Base-by-base conservation (phyloP, 768 basidiomycete genomes). In the Tubosaeta brunneosetosa region DNA sequence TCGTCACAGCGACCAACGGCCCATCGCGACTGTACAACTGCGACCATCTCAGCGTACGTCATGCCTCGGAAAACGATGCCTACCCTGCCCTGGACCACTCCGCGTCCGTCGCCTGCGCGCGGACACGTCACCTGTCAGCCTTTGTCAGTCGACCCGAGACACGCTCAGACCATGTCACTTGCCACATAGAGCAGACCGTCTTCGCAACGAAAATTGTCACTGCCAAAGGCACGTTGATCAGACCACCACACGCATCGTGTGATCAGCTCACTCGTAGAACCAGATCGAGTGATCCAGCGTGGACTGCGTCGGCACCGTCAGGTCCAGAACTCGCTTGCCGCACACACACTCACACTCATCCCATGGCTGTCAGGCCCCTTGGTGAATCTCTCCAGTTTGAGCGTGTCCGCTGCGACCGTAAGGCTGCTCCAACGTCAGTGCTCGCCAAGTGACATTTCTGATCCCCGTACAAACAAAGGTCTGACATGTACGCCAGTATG, bases 121-220 rank as follows among this genome's bases (percentile, higher is more conserved):
- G 86, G 85, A 49, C 82, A 84, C 44, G 75, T 71, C 62, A 90
- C 81, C 86, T 88, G 45, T 32, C 29, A 17, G 12, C 37, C 14
- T 32, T 33, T 13, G 44, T 54, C 32, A 41, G 55, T n/a, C 50
- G 17, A 41, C 47, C 25, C 11, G n/a, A 38, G 27, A 13, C 19
- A 32, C 9, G 6, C 19, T 13, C 8, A 3, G 16, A 33, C 25
- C 44, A 4, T 50, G 38, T 9, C 25, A 68, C 83, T 54, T 58
- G 88, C 89, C 48, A 85, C 84, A 59, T 90, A 87, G 49, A 93
- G 77, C 31, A 92, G 58, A 82, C 90, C 92, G 53, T 91, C 85
- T 26, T 84, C 84, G 61, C 86, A 88, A 62, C 88, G 76, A 60
- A 93, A 88, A 44, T 77, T 69, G 60, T 91, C 77, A 57, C 88